A percentile compares a stretch with the other conserved stretches of the same genome.
Conservation (phyloP, 2,329 filamentous ascomycete genomes). For the Phaeosphaeria sp. region DNA sequence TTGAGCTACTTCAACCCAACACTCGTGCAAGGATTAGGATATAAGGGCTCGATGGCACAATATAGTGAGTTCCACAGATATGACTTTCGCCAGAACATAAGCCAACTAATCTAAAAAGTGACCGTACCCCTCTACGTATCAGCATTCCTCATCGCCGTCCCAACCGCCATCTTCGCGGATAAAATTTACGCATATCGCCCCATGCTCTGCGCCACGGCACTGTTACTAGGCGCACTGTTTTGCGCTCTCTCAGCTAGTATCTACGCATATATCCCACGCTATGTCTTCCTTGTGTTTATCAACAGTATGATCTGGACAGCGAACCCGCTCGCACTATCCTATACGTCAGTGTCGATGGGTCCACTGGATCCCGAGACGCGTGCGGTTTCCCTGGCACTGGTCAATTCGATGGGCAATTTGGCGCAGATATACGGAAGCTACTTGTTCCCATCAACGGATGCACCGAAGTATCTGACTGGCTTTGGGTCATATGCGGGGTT, state of each 20-base stretch:
- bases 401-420: conserved; percentile 31
- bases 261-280: conserved; percentile 32
- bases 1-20: conserved; percentile 33
- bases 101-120: conserved; percentile 2
- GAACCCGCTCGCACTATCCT: conserved; percentile 30
- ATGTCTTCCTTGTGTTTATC: conserved; percentile 35
- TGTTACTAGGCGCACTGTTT: conserved; percentile 25
- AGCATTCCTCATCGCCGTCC: conserved; percentile 29
- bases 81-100: too few relatives aligned
- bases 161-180: conserved; percentile 30
- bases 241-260: conserved; percentile 30
- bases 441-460: conserved; percentile 27
- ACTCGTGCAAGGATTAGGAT: conserved; percentile 28
- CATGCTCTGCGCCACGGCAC: conserved; percentile 18
- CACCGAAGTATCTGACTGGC: conserved; percentile 27
- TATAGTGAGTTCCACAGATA: conserved; percentile 8
- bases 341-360: conserved; percentile 26
- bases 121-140: conserved; percentile 32
- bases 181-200: conserved; percentile 20
- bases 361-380: conserved; percentile 29
- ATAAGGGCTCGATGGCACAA: conserved; percentile 26
- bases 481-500: conserved; percentile 32
- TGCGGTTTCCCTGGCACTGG: conserved; percentile 28
- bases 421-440: conserved; percentile 32
- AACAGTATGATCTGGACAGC: conserved; percentile 34